Evolutionary conservation across 345 rosid species (phyloP).

Genomic region (Diplotaxis tenuifolia): DNA sequence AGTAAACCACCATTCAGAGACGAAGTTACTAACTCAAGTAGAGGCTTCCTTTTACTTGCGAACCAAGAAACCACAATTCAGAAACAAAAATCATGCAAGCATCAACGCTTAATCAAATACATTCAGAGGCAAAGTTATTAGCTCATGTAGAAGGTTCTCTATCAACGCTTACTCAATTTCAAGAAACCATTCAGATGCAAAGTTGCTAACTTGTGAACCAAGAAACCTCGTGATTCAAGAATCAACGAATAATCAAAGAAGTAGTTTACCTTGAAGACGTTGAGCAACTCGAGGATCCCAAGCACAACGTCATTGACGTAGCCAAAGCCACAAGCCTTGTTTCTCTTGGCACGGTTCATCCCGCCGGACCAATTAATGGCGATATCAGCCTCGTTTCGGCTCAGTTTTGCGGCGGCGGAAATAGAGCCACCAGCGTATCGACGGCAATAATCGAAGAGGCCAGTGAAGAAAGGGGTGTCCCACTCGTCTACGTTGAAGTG

Average conservation of each 20-base stretch:
- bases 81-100: background rate
- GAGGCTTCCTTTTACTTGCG: background rate
- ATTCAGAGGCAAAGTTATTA: no score
- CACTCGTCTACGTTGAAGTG: background rate
- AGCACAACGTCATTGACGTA: background rate
- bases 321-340: background rate
- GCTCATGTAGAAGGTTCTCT: no score
- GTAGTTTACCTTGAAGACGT: background rate
- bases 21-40: background rate
- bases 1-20: background rate
- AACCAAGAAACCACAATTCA: background rate
- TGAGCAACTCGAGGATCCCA: background rate
- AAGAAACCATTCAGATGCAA: background rate
- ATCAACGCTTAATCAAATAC: background rate
- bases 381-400: background rate
- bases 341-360: background rate
- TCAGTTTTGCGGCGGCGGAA: background rate
- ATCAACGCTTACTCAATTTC: background rate
- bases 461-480: background rate
- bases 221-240: no score
- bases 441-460: background rate
- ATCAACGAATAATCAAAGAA: background rate
- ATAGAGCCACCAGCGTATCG: background rate
- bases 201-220: background rate
- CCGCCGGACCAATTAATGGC: background rate